phyloP scores from a whole-genome alignment of 805 yeast genomes.

The Kodamaea sagamina region DNA sequence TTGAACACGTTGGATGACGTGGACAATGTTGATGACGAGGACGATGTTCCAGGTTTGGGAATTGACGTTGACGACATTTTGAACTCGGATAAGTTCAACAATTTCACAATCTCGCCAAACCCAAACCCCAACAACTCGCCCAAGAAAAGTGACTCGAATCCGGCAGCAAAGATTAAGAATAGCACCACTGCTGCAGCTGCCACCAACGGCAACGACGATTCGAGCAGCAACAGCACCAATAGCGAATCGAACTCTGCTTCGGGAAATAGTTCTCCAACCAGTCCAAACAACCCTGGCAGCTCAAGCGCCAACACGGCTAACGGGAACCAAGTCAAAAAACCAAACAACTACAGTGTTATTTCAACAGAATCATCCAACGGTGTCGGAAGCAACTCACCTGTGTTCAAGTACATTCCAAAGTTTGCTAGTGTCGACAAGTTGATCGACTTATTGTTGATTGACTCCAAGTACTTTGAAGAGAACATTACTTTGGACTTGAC shows the following conservation, averaged over 20 bases:
- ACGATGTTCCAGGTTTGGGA: constrained; percentile 42
- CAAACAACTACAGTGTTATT: constrained; percentile 23
- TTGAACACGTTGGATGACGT: constrained; percentile 26
- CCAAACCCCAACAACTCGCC: constrained; percentile 9
- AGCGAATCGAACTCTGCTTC: background rate
- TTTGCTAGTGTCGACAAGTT: constrained; percentile 71
- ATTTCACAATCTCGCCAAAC: constrained; percentile 26
- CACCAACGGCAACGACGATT: background rate
- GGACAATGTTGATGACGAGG: constrained; percentile 34
- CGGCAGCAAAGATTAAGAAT: background rate
- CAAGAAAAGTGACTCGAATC: constrained; percentile 3
- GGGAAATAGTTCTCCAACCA: background rate
- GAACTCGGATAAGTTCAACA: constrained; percentile 41
- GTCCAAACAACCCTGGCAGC: background rate
- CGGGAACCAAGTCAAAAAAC: constrained; percentile 13
- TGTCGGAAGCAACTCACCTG: constrained; percentile 5
- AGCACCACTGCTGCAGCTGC: constrained; percentile 1
- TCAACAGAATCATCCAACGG: constrained; percentile 18
- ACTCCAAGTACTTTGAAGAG: constrained; percentile 61
- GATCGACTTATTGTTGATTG: constrained; percentile 72
- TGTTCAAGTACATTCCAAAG: constrained; percentile 32
- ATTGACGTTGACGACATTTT: constrained; percentile 46
- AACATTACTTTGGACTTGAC: constrained; percentile 36
- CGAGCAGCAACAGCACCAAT: background rate
- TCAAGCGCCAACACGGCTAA: constrained; percentile 2